Evolutionary conservation across 164 flowering plant species (phyloP).

Genomic region (Nelumbo lutea): DNA sequence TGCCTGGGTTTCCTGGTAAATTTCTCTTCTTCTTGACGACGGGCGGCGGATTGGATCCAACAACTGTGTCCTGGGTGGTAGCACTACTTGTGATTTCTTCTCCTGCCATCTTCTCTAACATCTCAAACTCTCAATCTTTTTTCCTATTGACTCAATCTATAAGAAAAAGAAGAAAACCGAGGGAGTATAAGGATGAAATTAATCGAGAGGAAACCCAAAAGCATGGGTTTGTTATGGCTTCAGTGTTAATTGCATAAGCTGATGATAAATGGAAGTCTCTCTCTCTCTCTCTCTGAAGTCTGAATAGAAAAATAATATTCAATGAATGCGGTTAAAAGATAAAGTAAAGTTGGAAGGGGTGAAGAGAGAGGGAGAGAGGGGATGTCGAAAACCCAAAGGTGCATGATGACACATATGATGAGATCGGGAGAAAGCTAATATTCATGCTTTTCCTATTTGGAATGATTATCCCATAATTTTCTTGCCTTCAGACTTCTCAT

Average conservation of each 20-base stretch:
- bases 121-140: conserved; percentile 6
- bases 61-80: conserved; percentile 36
- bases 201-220: conserved; percentile 17
- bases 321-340: conserved; percentile 66
- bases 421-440: conserved; percentile 42
- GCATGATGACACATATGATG: conserved; percentile 86
- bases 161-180: not conserved
- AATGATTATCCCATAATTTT: conserved; percentile 88
- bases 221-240: conserved; percentile 11
- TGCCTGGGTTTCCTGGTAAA: conserved; percentile 83
- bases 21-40: conserved; percentile 71
- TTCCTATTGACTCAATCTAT: conserved; percentile 4
- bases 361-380: conserved; percentile 6
- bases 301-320: conserved; percentile 25
- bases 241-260: conserved; percentile 12
- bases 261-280: not conserved
- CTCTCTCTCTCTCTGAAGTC: conserved; percentile 12
- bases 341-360: conserved; percentile 43
- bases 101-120: conserved; percentile 46
- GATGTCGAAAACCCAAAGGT: conserved; percentile 27
- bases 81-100: conserved; percentile 35
- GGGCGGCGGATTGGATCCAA: conserved; percentile 41
- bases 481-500: conserved; percentile 26
- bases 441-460: conserved; percentile 55
- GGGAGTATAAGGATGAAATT: conserved; percentile 10